phyloP scores from a whole-genome alignment of 2,329 filamentous ascomycete species.

The Biscogniauxia mediterranea region DNA sequence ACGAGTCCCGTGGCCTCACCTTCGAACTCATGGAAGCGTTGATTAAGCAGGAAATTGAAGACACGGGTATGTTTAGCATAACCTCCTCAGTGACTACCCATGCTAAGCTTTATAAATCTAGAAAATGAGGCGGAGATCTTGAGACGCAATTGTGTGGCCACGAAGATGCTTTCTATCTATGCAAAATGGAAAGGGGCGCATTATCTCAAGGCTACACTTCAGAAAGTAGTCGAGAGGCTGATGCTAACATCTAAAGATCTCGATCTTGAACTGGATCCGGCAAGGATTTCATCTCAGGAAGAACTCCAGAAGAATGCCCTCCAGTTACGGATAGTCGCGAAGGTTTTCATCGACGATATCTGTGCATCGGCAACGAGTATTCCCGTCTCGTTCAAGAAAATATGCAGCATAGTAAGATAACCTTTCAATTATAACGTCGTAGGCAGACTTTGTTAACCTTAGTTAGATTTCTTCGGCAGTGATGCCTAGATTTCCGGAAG shows the following conservation, averaged over 20 bases:
- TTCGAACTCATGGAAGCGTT: conserved; percentile 64
- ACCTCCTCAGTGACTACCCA: neutral
- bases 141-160: conserved; percentile 67
- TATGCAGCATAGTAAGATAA: conserved; percentile 61
- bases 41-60: conserved; percentile 67
- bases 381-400: conserved; percentile 62
- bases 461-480: conserved; percentile 60
- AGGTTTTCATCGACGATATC: conserved; percentile 71
- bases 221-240: conserved; percentile 64
- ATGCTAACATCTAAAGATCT: conserved; percentile 66
- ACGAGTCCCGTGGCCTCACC: conserved; percentile 62
- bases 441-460: conserved; percentile 11
- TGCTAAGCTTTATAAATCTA: conserved; percentile 20
- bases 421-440: neutral
- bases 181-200: conserved; percentile 68
- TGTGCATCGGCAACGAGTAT: conserved; percentile 61
- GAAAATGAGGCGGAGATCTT: conserved; percentile 68
- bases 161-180: conserved; percentile 69
- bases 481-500: conserved; percentile 62
- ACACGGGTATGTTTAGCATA: conserved; percentile 49
- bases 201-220: conserved; percentile 63
- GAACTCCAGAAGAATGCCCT: conserved; percentile 65
- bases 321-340: conserved; percentile 65
- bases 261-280: conserved; percentile 66
- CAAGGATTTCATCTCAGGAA: conserved; percentile 57